A percentile compares a stretch with the other conserved stretches of the same genome.
Evolutionary conservation across 2,329 filamentous ascomycete genomes (phyloP).

Genomic region (Triangularia setosa): DNA sequence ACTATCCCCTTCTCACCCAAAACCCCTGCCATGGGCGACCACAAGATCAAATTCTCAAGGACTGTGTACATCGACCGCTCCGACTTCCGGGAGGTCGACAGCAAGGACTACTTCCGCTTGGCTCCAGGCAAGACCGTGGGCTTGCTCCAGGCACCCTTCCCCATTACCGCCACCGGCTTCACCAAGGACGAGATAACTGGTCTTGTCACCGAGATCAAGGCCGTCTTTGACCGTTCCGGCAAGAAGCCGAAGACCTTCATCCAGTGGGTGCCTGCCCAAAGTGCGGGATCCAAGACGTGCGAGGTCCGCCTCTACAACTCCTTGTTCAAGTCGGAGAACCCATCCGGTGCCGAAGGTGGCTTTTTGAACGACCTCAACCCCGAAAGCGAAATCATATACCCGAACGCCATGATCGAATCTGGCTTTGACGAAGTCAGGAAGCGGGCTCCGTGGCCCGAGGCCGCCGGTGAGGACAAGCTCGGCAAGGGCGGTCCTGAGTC

Average conservation of each 20-base stretch:
- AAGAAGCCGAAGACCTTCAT: slow-evolving; percentile 78
- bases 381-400: slow-evolving; percentile 75
- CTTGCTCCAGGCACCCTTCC: slow-evolving; percentile 60
- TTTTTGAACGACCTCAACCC: slow-evolving; percentile 84
- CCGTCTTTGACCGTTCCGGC: slow-evolving; percentile 65
- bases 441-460: slow-evolving; percentile 77
- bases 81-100: slow-evolving; percentile 66
- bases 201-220: slow-evolving; percentile 39
- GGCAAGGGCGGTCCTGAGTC: slow-evolving; percentile 64
- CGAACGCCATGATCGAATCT: slow-evolving; percentile 73
- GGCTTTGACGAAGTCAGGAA: slow-evolving; percentile 74
- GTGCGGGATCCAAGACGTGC: slow-evolving; percentile 61
- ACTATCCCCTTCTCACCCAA: slow-evolving; percentile 63
- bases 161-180: slow-evolving; percentile 60
- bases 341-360: slow-evolving; percentile 70
- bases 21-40: slow-evolving; percentile 31
- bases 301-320: slow-evolving; percentile 76
- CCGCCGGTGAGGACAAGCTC: slow-evolving; percentile 62
- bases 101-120: slow-evolving; percentile 66
- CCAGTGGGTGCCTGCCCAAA: slow-evolving; percentile 77
- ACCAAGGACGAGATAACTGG: slow-evolving; percentile 55
- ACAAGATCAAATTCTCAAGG: slow-evolving; percentile 50
- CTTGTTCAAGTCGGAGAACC: slow-evolving; percentile 84
- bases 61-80: slow-evolving; percentile 66
- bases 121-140: slow-evolving; percentile 66